These are phyloP conservation scores for Verbascum thapsus DNA, from an alignment of 257 asterid genomes.

Conservation along the genomic window DNA sequence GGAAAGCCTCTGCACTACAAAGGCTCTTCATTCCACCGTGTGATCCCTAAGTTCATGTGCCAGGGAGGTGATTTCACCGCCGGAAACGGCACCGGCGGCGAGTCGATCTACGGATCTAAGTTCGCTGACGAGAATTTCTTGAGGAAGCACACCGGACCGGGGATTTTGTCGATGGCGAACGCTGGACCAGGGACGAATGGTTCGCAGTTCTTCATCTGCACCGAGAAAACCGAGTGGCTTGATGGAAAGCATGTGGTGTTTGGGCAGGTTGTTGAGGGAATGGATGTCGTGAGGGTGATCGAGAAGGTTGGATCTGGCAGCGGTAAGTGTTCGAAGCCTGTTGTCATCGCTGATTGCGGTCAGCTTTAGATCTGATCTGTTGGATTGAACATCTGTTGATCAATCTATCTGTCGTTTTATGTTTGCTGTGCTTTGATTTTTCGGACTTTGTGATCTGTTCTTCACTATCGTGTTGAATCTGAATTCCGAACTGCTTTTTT, in stretches of 20 bases:
- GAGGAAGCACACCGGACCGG: slow-evolving; percentile 65
- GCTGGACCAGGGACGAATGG: slow-evolving; percentile 68
- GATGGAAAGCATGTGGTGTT: slow-evolving; percentile 79
- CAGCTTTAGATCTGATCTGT: slow-evolving; percentile 45
- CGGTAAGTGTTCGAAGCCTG: slow-evolving; percentile 51
- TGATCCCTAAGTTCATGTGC: slow-evolving; percentile 61
- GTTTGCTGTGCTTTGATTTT: background rate
- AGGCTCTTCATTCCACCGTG: slow-evolving; percentile 63
- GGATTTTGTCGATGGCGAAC: slow-evolving; percentile 73
- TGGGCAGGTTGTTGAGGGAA: slow-evolving; percentile 64
- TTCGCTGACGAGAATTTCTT: slow-evolving; percentile 68
- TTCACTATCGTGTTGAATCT: too few species aligned
- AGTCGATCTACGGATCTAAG: slow-evolving; percentile 69
- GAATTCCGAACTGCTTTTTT: too few species aligned
- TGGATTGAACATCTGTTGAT: background rate
- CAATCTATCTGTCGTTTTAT: background rate
- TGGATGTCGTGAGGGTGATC: slow-evolving; percentile 45
- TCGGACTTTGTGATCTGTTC: too few species aligned
- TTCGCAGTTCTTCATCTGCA: slow-evolving; percentile 70
- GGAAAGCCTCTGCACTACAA: slow-evolving; percentile 69
- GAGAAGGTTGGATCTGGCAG: slow-evolving; percentile 55
- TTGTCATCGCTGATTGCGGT: slow-evolving; percentile 56
- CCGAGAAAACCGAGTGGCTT: slow-evolving; percentile 59
- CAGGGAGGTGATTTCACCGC: slow-evolving; percentile 81
- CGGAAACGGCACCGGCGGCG: slow-evolving; percentile 79